Evolutionary conservation across 306 rosid genomes (phyloP), one percentile per base, ranked within the genome.

Genomic region (Cucumis hystrix): DNA sequence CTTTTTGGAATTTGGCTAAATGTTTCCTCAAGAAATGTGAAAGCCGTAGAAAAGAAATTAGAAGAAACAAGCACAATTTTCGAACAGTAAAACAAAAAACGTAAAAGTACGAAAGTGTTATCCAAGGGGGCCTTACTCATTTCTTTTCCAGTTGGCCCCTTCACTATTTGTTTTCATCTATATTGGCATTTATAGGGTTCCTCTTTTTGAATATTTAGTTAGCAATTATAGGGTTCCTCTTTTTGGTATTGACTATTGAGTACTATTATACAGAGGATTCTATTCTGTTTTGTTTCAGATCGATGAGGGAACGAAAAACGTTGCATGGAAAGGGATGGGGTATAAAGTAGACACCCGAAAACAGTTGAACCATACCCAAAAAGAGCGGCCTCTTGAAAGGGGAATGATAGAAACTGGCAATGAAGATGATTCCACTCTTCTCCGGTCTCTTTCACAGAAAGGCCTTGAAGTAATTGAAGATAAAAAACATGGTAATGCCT

Each of bases 321-420:
- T 85, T 5, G 72, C 79, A 61, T 95, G 97, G 97, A 81, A 89
- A 82, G 97, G 91, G 28, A 82, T 90, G 52, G 96, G 91, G 45
- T 95, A 92, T 82, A 21, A 70, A 15, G 86, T 84, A 71, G 87
- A 86, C 89, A 86, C 77, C 0, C 86, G 70, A 57, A 86, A 90
- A 80, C 89, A 80, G 67, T 72, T 74, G 81, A 76, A 20, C 30
- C 54, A 58, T 61, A 45, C 33, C 7, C 64, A 2, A 8, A 89
- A 87, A 79, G 88, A 88, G 80, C 89, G 98, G 79, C 95, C 97
- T 18, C 97, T 92, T 56, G 78, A 92, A 54, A 77, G 82, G 76
- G 99, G 99, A 77, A 25, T 92, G 35, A 30, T 92, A 74, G 99
- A 95, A 82, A 85, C 92, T 4, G 37, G 79, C 61, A 47, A 82